These are phyloP conservation scores for Spinacia oleracea DNA, from an alignment of 179 eudicot genomes.

Conservation along the genomic window DNA sequence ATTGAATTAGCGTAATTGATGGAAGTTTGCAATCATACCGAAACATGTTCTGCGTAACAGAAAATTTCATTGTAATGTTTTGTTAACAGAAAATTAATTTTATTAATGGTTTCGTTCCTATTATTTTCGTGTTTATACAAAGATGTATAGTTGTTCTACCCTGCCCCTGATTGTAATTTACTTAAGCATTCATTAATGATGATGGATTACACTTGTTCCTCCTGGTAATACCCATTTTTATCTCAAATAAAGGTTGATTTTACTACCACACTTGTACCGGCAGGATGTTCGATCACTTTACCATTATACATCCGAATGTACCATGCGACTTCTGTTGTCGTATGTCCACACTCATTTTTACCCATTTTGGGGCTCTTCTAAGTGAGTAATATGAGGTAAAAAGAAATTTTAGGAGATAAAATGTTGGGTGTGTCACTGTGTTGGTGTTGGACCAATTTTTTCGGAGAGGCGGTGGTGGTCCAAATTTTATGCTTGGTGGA, in stretches of 20 bases:
- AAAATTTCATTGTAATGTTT: not conserved
- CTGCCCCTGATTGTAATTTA: not conserved
- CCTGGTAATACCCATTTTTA: too few species aligned
- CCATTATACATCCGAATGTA: too few species aligned
- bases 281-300: too few species aligned
- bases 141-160: not conserved
- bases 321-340: too few species aligned
- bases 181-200: not conserved
- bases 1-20: not conserved
- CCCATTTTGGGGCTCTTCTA: too few species aligned
- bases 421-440: too few species aligned
- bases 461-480: not conserved
- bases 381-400: too few species aligned
- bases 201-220: too few species aligned
- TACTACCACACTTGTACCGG: not conserved
- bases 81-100: not conserved
- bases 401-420: too few species aligned
- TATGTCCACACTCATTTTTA: too few species aligned
- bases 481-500: not conserved
- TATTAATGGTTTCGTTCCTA: not conserved
- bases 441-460: too few species aligned
- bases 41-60: not conserved
- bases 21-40: slow-evolving; percentile 3
- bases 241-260: not conserved
- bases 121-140: not conserved